Evolutionary conservation across 192 early-diverging fungal genomes (phyloP), one percentile per base, ranked within the genome.

Genomic region (Backusella psychrophila): DNA sequence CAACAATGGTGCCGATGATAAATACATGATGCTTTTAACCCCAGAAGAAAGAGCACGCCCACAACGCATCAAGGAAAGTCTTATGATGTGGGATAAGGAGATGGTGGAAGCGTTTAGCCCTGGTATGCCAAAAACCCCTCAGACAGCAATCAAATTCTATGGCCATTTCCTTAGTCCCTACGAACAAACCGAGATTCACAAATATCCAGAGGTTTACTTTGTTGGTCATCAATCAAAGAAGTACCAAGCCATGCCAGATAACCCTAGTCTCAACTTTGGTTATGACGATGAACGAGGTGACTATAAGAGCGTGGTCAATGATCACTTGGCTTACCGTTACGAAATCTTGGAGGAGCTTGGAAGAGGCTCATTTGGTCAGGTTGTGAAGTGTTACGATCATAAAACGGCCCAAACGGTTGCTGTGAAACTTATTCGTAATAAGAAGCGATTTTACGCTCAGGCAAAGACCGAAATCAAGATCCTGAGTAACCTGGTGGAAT

Each of bases 201-300:
- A 90, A 19, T 97, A 86, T 66, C 87, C 88, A 17, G 89, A 94
- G 53, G 87, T 99, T 19, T 98, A 97, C 81, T 99, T 94, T 78
- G 90, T 96, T 70, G 98, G 97, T 36, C 90, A 90, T 31, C 86
- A 94, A 69, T 85, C 89, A 8, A 75, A 87, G 21, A 92, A 91
- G 71, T 81, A 87, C 8, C 85, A 84, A 29, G 88, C 89, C 0
- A 88, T 89, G 52, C 80, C 89, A 52, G 89, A 95, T 72, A 75
- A 89, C 77, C 77, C 82, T 8, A 80, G 85, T 21, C 81, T 81
- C 73, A 88, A 90, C 77, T 91, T 88, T 81, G 89, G 91, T 7
- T 90, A 79, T 70, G 98, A 98, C 83, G 98, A 99, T 86, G 93
- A 96, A 63, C 91, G 96, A 6, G 98, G 98, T 29, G 98, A 99